Percentiles rank a stretch among this genome's conserved stretches.
phyloP scores from a whole-genome alignment of 2,329 filamentous ascomycete genomes.

The Penicillium polonicum region DNA sequence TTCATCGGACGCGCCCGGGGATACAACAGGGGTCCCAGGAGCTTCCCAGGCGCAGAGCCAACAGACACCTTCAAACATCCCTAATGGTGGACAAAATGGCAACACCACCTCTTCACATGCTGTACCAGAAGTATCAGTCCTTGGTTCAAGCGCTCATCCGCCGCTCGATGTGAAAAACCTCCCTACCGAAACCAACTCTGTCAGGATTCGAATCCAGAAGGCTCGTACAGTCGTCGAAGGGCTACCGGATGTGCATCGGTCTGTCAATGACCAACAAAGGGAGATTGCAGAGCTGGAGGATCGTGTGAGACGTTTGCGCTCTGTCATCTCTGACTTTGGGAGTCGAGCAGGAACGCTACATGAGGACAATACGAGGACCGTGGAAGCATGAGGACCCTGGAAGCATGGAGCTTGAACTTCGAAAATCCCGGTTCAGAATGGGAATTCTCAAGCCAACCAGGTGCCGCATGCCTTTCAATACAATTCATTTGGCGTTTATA shows the following conservation, averaged over 20 bases:
- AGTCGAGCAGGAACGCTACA: conserved; percentile 25
- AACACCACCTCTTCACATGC: conserved; percentile 27
- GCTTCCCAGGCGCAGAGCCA: conserved; percentile 29
- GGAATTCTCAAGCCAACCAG: neutral
- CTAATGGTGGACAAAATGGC: conserved; percentile 24
- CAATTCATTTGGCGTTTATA: conserved; percentile 5
- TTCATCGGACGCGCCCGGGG: conserved; percentile 20
- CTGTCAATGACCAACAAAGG: conserved; percentile 44
- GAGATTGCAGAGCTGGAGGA: conserved; percentile 46
- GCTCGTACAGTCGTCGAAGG: conserved; percentile 57
- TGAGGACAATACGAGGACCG: neutral
- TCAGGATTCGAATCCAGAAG: conserved; percentile 81
- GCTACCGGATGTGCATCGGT: conserved; percentile 47
- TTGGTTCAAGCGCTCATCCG: conserved; percentile 37
- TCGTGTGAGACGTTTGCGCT: conserved; percentile 40
- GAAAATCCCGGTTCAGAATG: too few relatives aligned
- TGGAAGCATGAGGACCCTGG: neutral
- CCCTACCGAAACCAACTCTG: conserved; percentile 69
- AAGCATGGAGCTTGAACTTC: neutral
- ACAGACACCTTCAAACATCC: conserved; percentile 26
- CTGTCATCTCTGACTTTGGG: conserved; percentile 44
- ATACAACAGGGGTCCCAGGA: conserved; percentile 27
- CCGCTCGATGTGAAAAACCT: conserved; percentile 71
- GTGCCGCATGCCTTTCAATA: neutral
- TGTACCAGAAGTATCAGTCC: conserved; percentile 24